Base-by-base conservation (phyloP, 2,329 filamentous ascomycete species). In the Cadophora sp. region DNA sequence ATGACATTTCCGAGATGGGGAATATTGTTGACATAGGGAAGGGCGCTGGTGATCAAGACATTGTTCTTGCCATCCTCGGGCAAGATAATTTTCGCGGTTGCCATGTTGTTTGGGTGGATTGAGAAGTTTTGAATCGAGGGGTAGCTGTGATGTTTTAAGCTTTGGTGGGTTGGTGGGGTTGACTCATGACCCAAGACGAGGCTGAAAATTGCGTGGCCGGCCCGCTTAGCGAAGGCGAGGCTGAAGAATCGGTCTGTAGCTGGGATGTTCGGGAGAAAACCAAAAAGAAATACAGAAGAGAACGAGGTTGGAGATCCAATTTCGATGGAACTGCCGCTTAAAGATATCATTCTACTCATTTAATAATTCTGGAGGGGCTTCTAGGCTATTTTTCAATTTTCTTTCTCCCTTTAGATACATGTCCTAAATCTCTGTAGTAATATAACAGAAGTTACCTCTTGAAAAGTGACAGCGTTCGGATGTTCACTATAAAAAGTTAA, bases 1-100 rank as follows among this genome's bases (percentile, higher is more conserved):
- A 96, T 90, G 72, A 97, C 89, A 80, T 97, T 97, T 70, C 93
- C 94, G 74, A 97, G 82, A 81, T 97, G 94, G 59, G 94, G 91
- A 36, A 91, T 87, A 75, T 90, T 88, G 79, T 90, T 89, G 72
- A 93, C 91, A 75, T 97, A 97, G 50, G 94, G 94, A 58, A 97
- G 81, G n/a, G 94, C 94, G 74, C 91, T 95, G 51, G 95, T 97
- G 75, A 98, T 90, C 70, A 98, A 87, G 74, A 96, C 88, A 79
- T 97, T 98, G 75, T 89, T 87, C 84, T 97, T 90, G 73, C 91
- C 91, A 77, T 87, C 82, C 75, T 88, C 80, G 71, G 91, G 91
- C 71, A 92, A 79, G 69, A 91, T 87, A 70, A 73, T 71, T n/a
- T 72, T 72, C 41, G 69, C 33, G 47, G 66, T 68, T 56, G 73